Evolutionary conservation across 805 yeast genomes (phyloP), one percentile per base, ranked within the genome.

Genomic region (Saccharomycopsis lassenensis): DNA sequence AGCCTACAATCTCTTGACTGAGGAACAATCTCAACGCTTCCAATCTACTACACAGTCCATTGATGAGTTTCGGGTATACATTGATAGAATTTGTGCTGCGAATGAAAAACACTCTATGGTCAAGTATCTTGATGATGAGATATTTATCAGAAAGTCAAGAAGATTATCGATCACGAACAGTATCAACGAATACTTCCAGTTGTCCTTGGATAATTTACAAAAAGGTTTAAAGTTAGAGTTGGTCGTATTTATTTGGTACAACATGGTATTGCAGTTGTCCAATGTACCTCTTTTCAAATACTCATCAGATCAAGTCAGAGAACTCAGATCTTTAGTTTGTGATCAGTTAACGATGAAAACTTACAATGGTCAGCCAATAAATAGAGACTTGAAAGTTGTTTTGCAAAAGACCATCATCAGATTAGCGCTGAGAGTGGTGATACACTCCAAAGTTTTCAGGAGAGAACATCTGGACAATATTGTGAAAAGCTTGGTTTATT

Each of bases 241-340:
- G 2, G 12, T 24, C 2, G 22, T 35, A 6, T 42, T 38, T 24
- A 24, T 29, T 14, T 39, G 43, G 45, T 42, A 35, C 24, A 32
- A 24, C 2, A n/a, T 35, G 3, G 26, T 32, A 15, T 25, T 37
- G 8, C 46, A 43, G 25, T 18, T 40, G 4, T 36, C 39, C n/a
- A 43, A 43, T 25, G 23, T 41, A 5, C 42, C 46, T 11, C 24
- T 43, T 8, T 43, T 40, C 27, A 12, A 24, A 3, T 25, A 29
- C 11, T 37, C 43, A 4, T 19, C 16, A n/a, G 29, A 30, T 7
- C 10, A 27, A 14, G 29, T 43, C 4, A 25, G 29, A 17, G 3
- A 15, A 10, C 27, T 43, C 5, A 27, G 40, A 11, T 4, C 6
- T 15, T 24, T 6, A 15, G 36, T 37, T 2, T 36, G 39, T 21